Evolutionary conservation across 495 filamentous ascomycete genomes (phyloP), one percentile per base, ranked within the genome.

Genomic region (Wilcoxina mikolae): DNA sequence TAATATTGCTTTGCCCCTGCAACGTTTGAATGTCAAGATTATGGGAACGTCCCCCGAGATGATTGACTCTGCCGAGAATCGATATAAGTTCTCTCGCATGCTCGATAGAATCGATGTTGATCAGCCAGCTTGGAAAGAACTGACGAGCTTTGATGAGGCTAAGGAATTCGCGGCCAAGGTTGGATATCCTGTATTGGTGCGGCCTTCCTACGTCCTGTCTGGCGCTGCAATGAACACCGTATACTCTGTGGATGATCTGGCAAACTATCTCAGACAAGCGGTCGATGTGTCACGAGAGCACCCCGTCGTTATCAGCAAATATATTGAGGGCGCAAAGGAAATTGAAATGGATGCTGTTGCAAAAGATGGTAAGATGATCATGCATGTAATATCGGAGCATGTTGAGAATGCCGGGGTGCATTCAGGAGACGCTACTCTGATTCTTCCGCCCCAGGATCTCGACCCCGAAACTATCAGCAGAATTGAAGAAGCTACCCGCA

Each of bases 211-310:
- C 69, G 90, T 98, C 49, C 78, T 98, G 23, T 95, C 91, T 28
- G 90, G 90, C 57, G 90, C 90, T 46, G 90, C 90, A 51, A 98
- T 98, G 90, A 95, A 86, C 67, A 94, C 94, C 25, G 91, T 95
- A 59, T 87, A 85, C 69, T 87, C 81, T 53, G 80, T 85, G 57
- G 80, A 81, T 54, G 87, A 95, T 71, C 76, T 98, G 26, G 81
- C 87, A 68, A 79, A 84, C 57, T 95, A 93, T 71, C 80, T 98
- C 27, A 69, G 83, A 39, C 89, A 91, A 59, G 90, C 90, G 39
- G 80, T 78, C 47, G 85, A 93, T 41, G 91, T 98, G 56, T 95
- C 90, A 18, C 82, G 83, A 33, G 91, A 98, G 65, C 87, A 95
- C 70, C 90, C 90, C 17, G 90, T 98, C 23, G 90, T 98, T 54